A percentile compares a stretch with the other conserved stretches of the same genome.
phyloP scores from a whole-genome alignment of 2,329 filamentous ascomycete species.

The Blastomyces percursus region DNA sequence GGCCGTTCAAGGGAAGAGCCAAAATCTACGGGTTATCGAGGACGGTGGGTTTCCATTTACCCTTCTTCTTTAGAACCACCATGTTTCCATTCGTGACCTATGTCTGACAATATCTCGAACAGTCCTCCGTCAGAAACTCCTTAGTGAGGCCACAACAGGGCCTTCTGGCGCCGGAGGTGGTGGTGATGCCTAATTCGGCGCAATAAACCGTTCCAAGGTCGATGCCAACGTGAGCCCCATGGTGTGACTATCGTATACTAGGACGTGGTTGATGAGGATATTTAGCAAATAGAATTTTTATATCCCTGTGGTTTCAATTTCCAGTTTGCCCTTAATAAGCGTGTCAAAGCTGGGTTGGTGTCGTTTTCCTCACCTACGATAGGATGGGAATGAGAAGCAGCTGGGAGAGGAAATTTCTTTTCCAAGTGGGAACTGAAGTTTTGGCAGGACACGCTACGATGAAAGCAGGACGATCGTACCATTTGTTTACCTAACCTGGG shows the following conservation, averaged over 20 bases:
- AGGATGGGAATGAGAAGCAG: background rate
- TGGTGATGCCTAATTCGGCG: background rate
- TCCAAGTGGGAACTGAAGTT: background rate
- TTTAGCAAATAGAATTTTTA: background rate
- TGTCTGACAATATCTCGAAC: background rate
- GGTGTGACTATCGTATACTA: background rate
- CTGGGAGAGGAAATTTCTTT: background rate
- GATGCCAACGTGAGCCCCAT: background rate
- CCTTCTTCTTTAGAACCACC: background rate
- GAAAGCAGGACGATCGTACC: background rate
- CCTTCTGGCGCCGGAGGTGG: conserved; percentile 22
- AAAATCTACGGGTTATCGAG: conserved; percentile 76
- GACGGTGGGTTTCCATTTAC: conserved; percentile 50
- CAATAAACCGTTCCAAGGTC: no score
- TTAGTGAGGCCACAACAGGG: conserved; percentile 32
- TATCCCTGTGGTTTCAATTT: background rate
- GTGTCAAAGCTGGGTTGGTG: background rate
- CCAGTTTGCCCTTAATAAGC: background rate
- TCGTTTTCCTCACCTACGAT: background rate
- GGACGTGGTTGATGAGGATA: background rate
- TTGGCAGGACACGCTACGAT: background rate
- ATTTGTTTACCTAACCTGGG: background rate
- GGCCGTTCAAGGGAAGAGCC: conserved; percentile 64
- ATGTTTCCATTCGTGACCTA: background rate
- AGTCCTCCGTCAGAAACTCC: conserved; percentile 45